Conservation (phyloP, 768 basidiomycete genomes). For the Leucosporidium scottii region DNA sequence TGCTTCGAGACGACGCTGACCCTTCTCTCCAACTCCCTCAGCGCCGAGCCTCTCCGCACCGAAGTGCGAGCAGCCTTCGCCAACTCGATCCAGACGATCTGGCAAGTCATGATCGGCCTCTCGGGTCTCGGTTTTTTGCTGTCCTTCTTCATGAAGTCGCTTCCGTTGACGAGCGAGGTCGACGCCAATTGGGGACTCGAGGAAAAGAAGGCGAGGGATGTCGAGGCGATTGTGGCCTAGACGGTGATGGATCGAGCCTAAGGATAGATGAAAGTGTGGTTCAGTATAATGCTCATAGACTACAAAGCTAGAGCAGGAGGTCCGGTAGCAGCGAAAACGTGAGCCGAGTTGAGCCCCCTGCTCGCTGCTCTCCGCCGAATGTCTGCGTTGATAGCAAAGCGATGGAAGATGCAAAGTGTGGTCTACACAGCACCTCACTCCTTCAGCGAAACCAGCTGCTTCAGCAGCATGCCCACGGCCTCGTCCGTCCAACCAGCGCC, state of each 20-base stretch:
- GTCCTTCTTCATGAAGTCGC: constrained; percentile 35
- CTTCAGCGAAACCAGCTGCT: not conserved
- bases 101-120: constrained; percentile 41
- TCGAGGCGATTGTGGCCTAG: too few species aligned
- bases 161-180: constrained; percentile 38
- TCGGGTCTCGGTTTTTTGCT: constrained; percentile 38
- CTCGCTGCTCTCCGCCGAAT: too few species aligned
- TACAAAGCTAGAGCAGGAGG: too few species aligned
- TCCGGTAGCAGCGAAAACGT: too few species aligned
- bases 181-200: constrained; percentile 40
- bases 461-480: not conserved
- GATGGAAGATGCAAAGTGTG: too few species aligned
- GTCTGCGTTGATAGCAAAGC: too few species aligned
- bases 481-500: not conserved
- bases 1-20: not conserved
- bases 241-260: too few species aligned
- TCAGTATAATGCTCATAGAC: too few species aligned
- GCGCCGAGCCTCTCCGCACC: constrained; percentile 37
- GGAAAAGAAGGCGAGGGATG: too few species aligned
- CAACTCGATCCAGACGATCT: constrained; percentile 39
- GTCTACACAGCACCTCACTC: too few species aligned
- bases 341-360: too few species aligned
- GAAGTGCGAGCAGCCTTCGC: constrained; percentile 42
- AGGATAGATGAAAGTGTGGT: too few species aligned
- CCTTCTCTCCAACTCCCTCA: not conserved